Evolutionary conservation across 2,329 filamentous ascomycete species (phyloP), one percentile per base, ranked within the genome.

Genomic region (Venturia pyrina): DNA sequence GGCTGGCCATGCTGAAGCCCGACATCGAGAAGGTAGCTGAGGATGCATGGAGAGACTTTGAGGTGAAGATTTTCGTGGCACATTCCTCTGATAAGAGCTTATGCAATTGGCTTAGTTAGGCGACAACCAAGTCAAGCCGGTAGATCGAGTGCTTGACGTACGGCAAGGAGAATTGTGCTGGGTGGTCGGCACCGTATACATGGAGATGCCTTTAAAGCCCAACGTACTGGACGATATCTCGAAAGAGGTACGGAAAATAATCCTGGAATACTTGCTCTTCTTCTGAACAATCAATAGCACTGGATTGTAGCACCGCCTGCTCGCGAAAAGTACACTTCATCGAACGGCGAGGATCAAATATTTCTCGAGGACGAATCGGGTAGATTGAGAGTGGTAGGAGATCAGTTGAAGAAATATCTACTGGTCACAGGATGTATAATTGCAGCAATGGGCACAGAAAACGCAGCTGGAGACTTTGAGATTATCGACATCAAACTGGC

Each of bases 351-450:
- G 63, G 71, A 71, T 68, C 79, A 86, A 67, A 85, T 91, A 70
- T 96, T 96, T 87, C 81, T 99, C 48, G 95, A 99, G 76, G 95
- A 99, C 75, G 93, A 98, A 76, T 97, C 92, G 0, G 95, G 95
- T 60, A 88, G 96, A 32, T 81, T 99, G 70, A 85, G 87, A 24
- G 80, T 99, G 8, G 87, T 89, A 0, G 95, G 95, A 3, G 82
- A 85, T 53, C 76, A 86, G 24, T 79, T 99, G 61, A 80, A 83
- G 68, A 82, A 84, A 0, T 82, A 89, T 32, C 81, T 91, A 67
- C 83, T 98, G 8, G 93, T 96, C 2, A 99, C 95, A 0, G 95
- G 95, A 34, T 96, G 91, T 71, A 92, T 99, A 71, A 84, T 98
- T 53, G 93, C 92, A n/a, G 92, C 93, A 3, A 86, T 99, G 79